Evolutionary conservation across 768 basidiomycete species (phyloP).

Genomic region (Harrya chromipes): DNA sequence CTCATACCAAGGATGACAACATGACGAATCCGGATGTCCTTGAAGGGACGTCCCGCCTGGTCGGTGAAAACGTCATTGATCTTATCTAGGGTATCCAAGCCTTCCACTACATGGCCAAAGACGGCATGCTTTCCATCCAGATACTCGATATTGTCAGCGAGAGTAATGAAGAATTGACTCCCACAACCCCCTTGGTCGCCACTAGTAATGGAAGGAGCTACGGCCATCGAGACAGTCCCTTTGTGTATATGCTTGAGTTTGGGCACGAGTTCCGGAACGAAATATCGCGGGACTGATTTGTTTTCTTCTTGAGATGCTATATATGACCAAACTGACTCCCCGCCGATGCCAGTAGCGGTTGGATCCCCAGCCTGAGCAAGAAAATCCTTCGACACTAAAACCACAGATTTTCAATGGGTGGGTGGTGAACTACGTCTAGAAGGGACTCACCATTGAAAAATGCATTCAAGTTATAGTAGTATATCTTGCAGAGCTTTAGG

Average conservation of each 20-base stretch:
- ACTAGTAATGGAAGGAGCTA: conserved; percentile 78
- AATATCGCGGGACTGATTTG: conserved; percentile 63
- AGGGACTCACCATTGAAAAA: conserved; percentile 90
- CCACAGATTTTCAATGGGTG: neutral
- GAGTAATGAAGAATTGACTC: conserved; percentile 95
- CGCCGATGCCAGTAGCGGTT: conserved; percentile 90
- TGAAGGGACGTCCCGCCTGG: conserved; percentile 84
- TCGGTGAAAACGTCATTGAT: conserved; percentile 91
- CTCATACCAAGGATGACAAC: conserved; percentile 85
- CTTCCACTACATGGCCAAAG: conserved; percentile 95
- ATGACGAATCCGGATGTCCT: conserved; percentile 93
- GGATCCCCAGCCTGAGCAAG: conserved; percentile 97
- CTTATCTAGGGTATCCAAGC: conserved; percentile 86
- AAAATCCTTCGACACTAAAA: conserved; percentile 91
- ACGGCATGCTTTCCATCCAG: conserved; percentile 93
- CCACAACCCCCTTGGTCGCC: conserved; percentile 78
- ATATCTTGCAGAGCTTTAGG: conserved; percentile 94
- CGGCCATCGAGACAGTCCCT: conserved; percentile 97
- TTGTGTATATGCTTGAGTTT: conserved; percentile 78
- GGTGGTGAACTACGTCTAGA: neutral
- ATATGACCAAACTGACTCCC: conserved; percentile 84
- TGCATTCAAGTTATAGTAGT: conserved; percentile 94
- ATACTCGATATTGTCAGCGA: conserved; percentile 89
- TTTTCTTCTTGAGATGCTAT: conserved; percentile 47
- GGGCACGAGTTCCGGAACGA: conserved; percentile 77